A percentile compares a stretch with the other conserved stretches of the same genome.
Evolutionary conservation across 2,329 filamentous ascomycete genomes (phyloP).

Genomic region (Aspergillus awamori): DNA sequence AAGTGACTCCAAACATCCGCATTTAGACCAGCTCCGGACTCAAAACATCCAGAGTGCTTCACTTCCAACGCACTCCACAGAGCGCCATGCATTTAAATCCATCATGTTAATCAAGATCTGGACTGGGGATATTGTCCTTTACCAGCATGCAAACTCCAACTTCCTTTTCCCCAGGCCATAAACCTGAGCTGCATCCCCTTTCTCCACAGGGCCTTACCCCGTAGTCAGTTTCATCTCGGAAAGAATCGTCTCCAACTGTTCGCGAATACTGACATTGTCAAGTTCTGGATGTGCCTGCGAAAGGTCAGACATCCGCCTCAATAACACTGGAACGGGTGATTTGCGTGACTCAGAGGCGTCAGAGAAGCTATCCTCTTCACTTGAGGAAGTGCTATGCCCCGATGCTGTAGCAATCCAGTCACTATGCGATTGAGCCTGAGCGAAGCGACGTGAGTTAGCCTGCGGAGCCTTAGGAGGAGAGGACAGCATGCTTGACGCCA

Average conservation of each 20-base stretch:
- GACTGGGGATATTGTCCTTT: background rate
- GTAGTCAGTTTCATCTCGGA: conserved; percentile 15
- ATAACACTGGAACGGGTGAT: conserved; percentile 18
- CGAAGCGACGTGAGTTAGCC: conserved; percentile 7
- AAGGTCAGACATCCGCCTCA: conserved; percentile 18
- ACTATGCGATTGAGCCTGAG: background rate
- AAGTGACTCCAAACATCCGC: background rate
- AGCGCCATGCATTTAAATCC: background rate
- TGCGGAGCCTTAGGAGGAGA: background rate
- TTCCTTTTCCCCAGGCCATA: too few species aligned
- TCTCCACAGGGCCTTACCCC: background rate
- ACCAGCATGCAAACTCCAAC: too few species aligned
- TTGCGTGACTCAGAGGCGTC: conserved; percentile 14
- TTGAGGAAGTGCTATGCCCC: conserved; percentile 11
- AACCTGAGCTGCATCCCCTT: background rate
- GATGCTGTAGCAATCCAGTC: conserved; percentile 13
- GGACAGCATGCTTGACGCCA: background rate
- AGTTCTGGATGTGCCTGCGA: conserved; percentile 20
- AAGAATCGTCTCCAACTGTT: conserved; percentile 20
- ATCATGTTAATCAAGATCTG: background rate
- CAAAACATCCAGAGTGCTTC: background rate
- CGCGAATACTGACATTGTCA: conserved; percentile 24
- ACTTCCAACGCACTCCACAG: background rate
- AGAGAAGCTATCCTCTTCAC: conserved; percentile 8
- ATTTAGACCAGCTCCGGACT: background rate